Evolutionary conservation across 164 flowering plant genomes (phyloP).

Genomic region (Cinnamomum micranthum): DNA sequence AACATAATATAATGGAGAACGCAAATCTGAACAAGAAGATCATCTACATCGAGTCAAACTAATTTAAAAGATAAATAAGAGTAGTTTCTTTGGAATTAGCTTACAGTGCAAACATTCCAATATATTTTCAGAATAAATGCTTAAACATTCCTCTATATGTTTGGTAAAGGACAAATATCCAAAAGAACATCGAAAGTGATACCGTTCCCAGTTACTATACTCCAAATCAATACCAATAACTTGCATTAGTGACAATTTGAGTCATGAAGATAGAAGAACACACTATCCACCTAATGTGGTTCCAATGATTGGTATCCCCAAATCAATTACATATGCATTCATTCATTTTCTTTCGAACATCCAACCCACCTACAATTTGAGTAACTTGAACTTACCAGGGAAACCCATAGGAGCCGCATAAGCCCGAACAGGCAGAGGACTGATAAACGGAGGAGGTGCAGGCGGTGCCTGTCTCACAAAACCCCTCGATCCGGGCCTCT

Average conservation of each 20-base stretch:
- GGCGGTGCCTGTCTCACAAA: conserved; percentile 22
- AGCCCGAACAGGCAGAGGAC: conserved; percentile 31
- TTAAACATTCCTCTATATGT: no score
- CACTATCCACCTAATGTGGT: no score
- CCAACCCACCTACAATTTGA: neutral
- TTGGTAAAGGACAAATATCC: neutral
- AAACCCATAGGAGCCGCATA: conserved; percentile 30
- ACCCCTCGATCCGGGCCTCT: conserved; percentile 35
- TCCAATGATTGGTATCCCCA: no score
- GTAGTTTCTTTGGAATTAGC: neutral
- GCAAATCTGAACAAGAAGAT: conserved; percentile 23
- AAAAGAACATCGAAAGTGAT: no score
- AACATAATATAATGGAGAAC: conserved; percentile 27
- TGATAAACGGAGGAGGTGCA: conserved; percentile 25
- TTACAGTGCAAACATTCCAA: neutral
- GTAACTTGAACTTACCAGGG: conserved; percentile 33
- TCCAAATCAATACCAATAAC: neutral
- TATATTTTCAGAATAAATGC: no score
- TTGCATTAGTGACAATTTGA: neutral
- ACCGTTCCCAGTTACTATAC: neutral
- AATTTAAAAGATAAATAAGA: neutral
- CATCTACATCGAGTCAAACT: neutral
- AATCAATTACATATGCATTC: neutral
- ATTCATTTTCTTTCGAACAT: neutral
- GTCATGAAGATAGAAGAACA: no score